These are phyloP conservation scores for Naganishia liquefaciens DNA, from an alignment of 1,284 basidiomycete species.

Conservation along the genomic window DNA sequence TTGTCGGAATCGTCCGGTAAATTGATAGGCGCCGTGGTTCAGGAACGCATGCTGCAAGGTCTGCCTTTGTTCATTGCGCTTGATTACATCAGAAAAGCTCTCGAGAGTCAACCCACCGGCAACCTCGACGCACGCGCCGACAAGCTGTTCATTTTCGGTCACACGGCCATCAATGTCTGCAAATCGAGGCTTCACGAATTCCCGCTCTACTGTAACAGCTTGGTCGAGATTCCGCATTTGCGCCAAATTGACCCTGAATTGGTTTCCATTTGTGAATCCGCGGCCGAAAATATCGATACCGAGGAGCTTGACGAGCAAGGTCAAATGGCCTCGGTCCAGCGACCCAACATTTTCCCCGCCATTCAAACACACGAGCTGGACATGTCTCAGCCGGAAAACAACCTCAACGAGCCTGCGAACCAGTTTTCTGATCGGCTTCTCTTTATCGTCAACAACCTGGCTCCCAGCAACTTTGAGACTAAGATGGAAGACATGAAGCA, in stretches of 20 bases:
- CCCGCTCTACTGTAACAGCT: constrained; percentile 86
- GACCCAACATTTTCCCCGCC: constrained; percentile 63
- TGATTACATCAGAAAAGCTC: constrained; percentile 92
- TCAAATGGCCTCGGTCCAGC: constrained; percentile 17
- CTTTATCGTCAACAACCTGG: constrained; percentile 98
- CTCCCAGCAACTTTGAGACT: constrained; percentile 85
- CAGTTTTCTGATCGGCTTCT: constrained; percentile 90
- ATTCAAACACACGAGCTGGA: constrained; percentile 67
- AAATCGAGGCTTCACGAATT: constrained; percentile 87
- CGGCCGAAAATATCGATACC: constrained; percentile 33
- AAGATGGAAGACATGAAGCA: constrained; percentile 82
- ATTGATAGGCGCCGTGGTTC: constrained; percentile 94
- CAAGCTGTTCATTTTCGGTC: constrained; percentile 93
- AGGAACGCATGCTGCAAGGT: constrained; percentile 89
- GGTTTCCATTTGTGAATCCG: constrained; percentile 61
- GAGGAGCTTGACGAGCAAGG: constrained; percentile 43
- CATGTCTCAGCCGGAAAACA: constrained; percentile 57
- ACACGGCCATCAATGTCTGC: constrained; percentile 86
- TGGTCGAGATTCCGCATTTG: constrained; percentile 84
- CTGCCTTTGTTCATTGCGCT: constrained; percentile 96
- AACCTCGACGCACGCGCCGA: constrained; percentile 54
- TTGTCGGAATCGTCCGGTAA: constrained; percentile 95
- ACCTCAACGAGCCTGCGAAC: constrained; percentile 72
- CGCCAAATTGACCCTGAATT: constrained; percentile 84
- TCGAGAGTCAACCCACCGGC: constrained; percentile 76